These are phyloP conservation scores for Phaeosphaeriaceae sp. DNA, from an alignment of 2,329 filamentous ascomycete genomes.

Conservation along the genomic window DNA sequence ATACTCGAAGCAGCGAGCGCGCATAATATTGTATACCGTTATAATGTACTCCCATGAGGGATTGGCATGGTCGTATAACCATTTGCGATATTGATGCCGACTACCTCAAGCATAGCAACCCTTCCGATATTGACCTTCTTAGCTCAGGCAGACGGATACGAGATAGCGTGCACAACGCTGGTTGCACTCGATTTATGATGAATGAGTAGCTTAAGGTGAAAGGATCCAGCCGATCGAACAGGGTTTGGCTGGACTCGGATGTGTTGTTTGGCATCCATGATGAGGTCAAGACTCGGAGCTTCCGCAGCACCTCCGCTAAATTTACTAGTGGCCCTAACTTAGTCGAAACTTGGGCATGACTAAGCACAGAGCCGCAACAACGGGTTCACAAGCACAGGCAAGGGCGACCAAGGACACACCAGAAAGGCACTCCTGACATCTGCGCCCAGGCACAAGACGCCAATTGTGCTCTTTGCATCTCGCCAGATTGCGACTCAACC, in stretches of 20 bases:
- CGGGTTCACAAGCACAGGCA: slow-evolving; percentile 5
- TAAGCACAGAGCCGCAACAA: slow-evolving; percentile 13
- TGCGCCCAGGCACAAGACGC: slow-evolving; percentile 12
- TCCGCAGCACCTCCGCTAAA: slow-evolving; percentile 4
- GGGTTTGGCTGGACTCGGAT: background rate
- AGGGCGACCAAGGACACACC: slow-evolving; percentile 13
- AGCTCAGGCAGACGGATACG: background rate
- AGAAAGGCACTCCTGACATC: slow-evolving; percentile 26
- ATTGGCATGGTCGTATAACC: background rate
- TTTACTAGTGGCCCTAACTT: background rate
- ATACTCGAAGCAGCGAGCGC: background rate
- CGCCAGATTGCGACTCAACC: background rate
- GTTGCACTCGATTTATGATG: background rate
- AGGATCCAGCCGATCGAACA: too few relatives aligned
- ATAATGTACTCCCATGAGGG: background rate
- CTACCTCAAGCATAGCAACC: background rate
- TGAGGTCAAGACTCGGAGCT: slow-evolving; percentile 20
- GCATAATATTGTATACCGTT: background rate
- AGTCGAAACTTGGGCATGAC: slow-evolving; percentile 9
- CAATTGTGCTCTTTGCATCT: slow-evolving; percentile 1
- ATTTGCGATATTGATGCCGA: background rate
- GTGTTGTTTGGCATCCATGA: slow-evolving; percentile 5
- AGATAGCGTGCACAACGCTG: background rate
- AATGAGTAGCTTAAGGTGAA: background rate
- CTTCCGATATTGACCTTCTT: background rate